Base-by-base conservation (phyloP, 148 eudicot species). In the Bassia scoparia region DNA sequence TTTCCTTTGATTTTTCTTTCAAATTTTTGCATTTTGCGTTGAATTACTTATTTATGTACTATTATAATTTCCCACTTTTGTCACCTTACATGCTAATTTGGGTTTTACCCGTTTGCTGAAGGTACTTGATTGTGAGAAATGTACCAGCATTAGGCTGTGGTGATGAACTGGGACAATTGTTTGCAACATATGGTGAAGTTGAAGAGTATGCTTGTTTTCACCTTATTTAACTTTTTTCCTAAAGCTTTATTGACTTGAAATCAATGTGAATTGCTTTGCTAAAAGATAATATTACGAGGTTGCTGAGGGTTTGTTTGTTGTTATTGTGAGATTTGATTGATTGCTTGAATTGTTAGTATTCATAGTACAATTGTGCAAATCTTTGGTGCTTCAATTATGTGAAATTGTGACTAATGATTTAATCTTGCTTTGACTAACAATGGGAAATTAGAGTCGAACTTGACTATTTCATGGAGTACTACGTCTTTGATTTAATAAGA, bases 131-230 rank as follows among this genome's bases (percentile, higher is more conserved):
- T 66, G 91, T 89, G 77, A 88, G 94, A 78, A 93, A 94, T 72
- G 98, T 94, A 67, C 96, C 98, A 6, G 87, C 97, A 0, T 74
- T 94, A 78, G 97, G 97, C 0, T 94, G 98, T 81, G 95, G 89
- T 56, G 97, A 89, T 85, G 90, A 91, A 77, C 83, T 94, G 44
- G 76, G 64, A 38, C 84, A 86, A 68, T 68, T 94, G 65, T 94
- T 94, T 77, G 84, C 85, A 12, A 84, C 85, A 9, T 91, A 91
- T 76, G 98, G 98, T 20, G 83, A 84, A 70, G 82, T 94, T 78
- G 93, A 90, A 78, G 97, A 91, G 95, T 92, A 87, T 83, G 82
- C 10, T 64, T 52, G 14, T 29, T 37, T 30, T 67, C 15, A 12
- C 33, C 7, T 37, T 31, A 5, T 53, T 7, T 54, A 2, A 9